Evolutionary conservation across 1,139 yeast species (phyloP).

Genomic region (Scheffersomyces insectosa): DNA sequence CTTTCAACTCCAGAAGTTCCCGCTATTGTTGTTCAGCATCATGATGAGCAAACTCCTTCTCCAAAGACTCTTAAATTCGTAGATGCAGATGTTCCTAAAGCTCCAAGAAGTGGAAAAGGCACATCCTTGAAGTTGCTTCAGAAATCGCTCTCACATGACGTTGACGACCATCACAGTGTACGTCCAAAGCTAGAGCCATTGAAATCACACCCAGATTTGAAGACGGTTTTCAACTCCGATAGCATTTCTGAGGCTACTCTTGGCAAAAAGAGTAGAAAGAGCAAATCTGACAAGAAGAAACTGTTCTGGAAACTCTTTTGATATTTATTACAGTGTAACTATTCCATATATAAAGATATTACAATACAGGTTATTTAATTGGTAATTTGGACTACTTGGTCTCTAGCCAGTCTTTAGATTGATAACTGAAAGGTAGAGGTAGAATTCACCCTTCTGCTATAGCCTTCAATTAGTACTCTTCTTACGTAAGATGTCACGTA

Average conservation of each 20-base stretch:
- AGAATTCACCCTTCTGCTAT: no score
- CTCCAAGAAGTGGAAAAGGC: constrained; percentile 3
- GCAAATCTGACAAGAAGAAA: constrained; percentile 27
- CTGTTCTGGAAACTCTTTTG: constrained; percentile 42
- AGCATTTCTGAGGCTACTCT: constrained; percentile 5
- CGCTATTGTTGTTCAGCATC: constrained; percentile 1
- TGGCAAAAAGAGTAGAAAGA: constrained; percentile 12
- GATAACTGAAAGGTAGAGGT: no score
- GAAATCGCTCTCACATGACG: constrained; percentile 33
- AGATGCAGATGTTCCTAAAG: constrained; percentile 16
- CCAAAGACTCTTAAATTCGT: constrained; percentile 23
- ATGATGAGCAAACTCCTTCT: not conserved
- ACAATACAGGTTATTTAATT: no score
- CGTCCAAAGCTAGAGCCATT: constrained; percentile 30
- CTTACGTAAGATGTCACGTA: no score
- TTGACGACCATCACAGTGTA: constrained; percentile 11
- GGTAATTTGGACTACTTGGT: no score
- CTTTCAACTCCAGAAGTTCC: constrained; percentile 1
- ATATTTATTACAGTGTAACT: constrained; percentile 4
- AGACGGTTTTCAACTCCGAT: constrained; percentile 2
- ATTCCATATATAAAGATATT: no score
- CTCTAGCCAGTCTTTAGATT: no score
- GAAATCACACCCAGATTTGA: constrained; percentile 44
- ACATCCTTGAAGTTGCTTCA: constrained; percentile 15
- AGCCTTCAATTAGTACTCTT: no score